Conservation (phyloP, 176 grass and related monocot genomes). For the Aegilops sharonensis region DNA sequence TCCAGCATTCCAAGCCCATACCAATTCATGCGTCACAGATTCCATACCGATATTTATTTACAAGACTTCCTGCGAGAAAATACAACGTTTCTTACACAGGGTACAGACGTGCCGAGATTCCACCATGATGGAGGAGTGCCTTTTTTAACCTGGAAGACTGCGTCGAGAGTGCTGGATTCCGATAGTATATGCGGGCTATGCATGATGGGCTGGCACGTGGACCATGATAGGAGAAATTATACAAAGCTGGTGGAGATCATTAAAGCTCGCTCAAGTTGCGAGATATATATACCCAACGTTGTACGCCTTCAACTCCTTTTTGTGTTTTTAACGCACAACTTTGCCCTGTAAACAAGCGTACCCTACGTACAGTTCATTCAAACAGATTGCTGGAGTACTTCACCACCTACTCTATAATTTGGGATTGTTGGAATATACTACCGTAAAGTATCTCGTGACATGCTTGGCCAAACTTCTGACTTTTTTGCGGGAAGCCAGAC, state of each 20-base stretch:
- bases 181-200: constrained; percentile 7
- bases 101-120: neutral
- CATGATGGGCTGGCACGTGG: constrained; percentile 6
- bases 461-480: constrained; percentile 6
- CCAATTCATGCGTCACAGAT: neutral
- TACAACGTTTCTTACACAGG: neutral
- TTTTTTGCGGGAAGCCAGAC: neutral
- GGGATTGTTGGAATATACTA: neutral
- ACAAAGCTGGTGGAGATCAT: neutral
- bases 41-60: neutral
- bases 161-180: neutral
- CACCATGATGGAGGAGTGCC: neutral
- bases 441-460: neutral
- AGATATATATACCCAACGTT: neutral
- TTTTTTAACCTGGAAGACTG: neutral
- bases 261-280: neutral
- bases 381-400: neutral
- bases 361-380: neutral
- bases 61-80: too few relatives aligned
- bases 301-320: neutral
- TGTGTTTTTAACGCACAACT: neutral
- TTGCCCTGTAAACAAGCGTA: neutral
- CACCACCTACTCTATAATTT: neutral
- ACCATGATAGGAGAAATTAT: neutral
- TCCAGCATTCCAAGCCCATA: neutral